A percentile compares a stretch with the other conserved stretches of the same genome.
Conservation (phyloP, 192 early-diverging fungal species). For the Phycomyces nitens region DNA sequence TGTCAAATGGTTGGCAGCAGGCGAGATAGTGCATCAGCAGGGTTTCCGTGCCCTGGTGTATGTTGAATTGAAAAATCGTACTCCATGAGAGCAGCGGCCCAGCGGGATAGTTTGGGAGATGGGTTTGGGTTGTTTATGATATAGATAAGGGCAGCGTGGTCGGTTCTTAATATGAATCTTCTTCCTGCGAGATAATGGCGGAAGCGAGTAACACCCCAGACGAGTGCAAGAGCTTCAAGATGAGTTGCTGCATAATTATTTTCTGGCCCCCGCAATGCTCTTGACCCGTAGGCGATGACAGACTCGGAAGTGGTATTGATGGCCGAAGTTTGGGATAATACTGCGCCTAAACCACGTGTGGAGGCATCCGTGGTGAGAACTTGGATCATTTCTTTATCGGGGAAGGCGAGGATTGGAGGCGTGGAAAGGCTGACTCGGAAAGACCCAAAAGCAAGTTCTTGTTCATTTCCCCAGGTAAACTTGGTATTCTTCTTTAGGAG, state of each 20-base stretch:
- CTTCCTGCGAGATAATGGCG: slow-evolving; percentile 22
- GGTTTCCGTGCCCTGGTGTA: neutral
- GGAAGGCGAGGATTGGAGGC: slow-evolving; percentile 8
- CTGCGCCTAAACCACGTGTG: neutral
- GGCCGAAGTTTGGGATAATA: slow-evolving; percentile 5
- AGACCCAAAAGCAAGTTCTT: neutral
- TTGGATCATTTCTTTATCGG: neutral
- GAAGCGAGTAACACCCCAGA: too few relatives aligned
- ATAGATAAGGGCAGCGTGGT: slow-evolving; percentile 31
- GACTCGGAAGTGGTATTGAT: neutral
- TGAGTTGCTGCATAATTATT: slow-evolving; percentile 22
- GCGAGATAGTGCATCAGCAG: neutral
- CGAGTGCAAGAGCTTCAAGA: too few relatives aligned
- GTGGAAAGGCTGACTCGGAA: neutral
- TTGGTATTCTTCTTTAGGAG: slow-evolving; percentile 22
- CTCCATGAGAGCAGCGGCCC: neutral
- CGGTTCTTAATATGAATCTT: slow-evolving; percentile 27
- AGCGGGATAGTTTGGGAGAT: neutral
- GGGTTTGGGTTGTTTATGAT: slow-evolving; percentile 12
- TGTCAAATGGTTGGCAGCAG: neutral
- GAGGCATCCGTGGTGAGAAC: slow-evolving; percentile 4
- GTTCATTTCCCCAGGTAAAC: slow-evolving; percentile 14
- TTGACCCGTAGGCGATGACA: neutral
- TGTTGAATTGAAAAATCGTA: neutral
- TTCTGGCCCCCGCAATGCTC: slow-evolving; percentile 6